These are phyloP conservation scores for Bryoerythrophyllum caledonicum DNA, from an alignment of 225 moss, liverwort and hornwort genomes.

Conservation along the genomic window DNA sequence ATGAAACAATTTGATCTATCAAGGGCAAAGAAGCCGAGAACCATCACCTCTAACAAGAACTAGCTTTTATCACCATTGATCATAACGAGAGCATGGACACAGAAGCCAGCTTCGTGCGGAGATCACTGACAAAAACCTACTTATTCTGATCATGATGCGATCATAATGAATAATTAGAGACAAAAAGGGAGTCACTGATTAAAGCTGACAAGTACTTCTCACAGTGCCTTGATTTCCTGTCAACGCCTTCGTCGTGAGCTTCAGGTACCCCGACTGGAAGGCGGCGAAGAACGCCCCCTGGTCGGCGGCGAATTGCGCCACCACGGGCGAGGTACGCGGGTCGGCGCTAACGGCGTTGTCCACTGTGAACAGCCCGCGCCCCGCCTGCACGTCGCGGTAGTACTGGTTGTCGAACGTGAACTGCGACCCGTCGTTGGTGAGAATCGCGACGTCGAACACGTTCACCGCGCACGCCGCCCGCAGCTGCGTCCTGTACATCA, in stretches of 20 bases:
- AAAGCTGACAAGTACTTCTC: conserved; percentile 27
- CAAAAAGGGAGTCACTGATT: not conserved
- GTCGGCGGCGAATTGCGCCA: conserved; percentile 38
- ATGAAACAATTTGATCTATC: not conserved
- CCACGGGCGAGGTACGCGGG: conserved; percentile 36
- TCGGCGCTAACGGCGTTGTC: conserved; percentile 56
- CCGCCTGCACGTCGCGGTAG: conserved; percentile 51
- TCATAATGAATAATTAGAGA: not conserved
- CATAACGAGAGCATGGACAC: no score
- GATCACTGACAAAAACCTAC: not conserved
- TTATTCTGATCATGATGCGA: conserved; percentile 13
- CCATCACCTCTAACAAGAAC: not conserved
- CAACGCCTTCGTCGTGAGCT: conserved; percentile 37
- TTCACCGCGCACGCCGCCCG: conserved; percentile 50
- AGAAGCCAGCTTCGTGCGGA: no score
- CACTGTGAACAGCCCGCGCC: conserved; percentile 55
- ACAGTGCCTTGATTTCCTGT: conserved; percentile 36
- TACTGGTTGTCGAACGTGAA: conserved; percentile 77
- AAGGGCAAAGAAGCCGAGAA: not conserved
- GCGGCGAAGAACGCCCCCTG: conserved; percentile 60
- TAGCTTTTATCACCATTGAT: not conserved
- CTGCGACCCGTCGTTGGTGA: conserved; percentile 55
- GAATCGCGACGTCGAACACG: conserved; percentile 34
- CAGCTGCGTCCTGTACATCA: conserved; percentile 49
- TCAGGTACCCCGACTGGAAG: conserved; percentile 42